Conservation (phyloP, 345 rosid species). For the Triadica sebifera region DNA sequence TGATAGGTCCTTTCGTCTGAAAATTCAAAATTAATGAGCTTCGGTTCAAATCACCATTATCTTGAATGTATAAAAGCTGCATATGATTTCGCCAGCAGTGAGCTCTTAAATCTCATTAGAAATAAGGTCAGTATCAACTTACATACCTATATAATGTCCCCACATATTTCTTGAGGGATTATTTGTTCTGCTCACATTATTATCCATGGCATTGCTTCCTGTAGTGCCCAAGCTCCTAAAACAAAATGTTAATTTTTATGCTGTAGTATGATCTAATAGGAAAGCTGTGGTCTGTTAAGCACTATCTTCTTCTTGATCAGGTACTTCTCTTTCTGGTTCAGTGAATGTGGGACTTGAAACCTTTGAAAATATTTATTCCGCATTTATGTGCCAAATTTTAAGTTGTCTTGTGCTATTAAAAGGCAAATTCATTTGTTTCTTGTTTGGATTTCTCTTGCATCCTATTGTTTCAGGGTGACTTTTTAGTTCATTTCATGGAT, state of each 20-base stretch:
- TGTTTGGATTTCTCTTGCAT: background rate
- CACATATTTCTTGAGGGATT: background rate
- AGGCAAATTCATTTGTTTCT: background rate
- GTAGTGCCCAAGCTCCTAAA: slow-evolving; percentile 13
- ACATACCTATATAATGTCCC: background rate
- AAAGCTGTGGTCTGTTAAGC: slow-evolving; percentile 87
- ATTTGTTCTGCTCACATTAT: slow-evolving; percentile 1
- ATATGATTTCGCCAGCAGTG: slow-evolving; percentile 82
- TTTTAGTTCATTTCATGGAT: slow-evolving; percentile 97
- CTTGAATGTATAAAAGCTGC: slow-evolving; percentile 92
- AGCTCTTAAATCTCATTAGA: slow-evolving; percentile 78
- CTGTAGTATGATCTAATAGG: slow-evolving; percentile 85
- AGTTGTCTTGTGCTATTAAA: background rate
- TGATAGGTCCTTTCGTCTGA: slow-evolving; percentile 77
- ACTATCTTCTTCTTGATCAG: slow-evolving; percentile 98
- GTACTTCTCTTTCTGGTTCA: slow-evolving; percentile 35
- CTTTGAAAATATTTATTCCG: background rate
- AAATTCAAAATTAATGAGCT: slow-evolving; percentile 71
- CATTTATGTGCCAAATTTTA: background rate
- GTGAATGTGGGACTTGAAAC: background rate
- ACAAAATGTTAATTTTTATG: slow-evolving; percentile 12
- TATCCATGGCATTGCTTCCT: slow-evolving; percentile 8
- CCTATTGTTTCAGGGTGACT: slow-evolving; percentile 68
- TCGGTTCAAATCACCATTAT: slow-evolving; percentile 89
- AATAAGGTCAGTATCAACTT: slow-evolving; percentile 55